Percentiles rank a stretch among this genome's conserved stretches.
phyloP scores from a whole-genome alignment of 768 basidiomycete genomes.

The Collybia nuda region DNA sequence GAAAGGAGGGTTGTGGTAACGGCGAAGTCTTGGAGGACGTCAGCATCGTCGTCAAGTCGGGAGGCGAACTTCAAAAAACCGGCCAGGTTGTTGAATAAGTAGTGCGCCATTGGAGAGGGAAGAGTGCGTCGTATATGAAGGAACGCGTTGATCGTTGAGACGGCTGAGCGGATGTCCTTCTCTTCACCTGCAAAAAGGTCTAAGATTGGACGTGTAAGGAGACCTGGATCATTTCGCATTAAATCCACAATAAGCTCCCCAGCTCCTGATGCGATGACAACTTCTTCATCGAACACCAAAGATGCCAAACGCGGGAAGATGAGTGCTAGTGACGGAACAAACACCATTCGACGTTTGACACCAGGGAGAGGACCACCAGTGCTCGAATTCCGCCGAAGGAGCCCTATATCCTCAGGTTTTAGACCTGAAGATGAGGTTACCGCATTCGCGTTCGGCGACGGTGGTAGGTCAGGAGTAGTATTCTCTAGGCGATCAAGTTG shows the following conservation, averaged over 20 bases:
- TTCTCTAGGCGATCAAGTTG: constrained; percentile 55
- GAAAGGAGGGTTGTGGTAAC: constrained; percentile 58
- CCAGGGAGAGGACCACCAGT: constrained; percentile 42
- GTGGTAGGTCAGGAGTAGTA: constrained; percentile 16
- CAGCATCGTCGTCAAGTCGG: constrained; percentile 38
- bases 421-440: constrained; percentile 15
- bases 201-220: constrained; percentile 63
- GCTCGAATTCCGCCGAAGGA: constrained; percentile 59
- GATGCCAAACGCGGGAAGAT: constrained; percentile 55
- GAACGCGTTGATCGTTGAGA: constrained; percentile 53
- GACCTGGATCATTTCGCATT: constrained; percentile 72
- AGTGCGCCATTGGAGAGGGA: constrained; percentile 65
- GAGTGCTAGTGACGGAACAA: constrained; percentile 58
- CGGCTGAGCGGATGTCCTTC: constrained; percentile 44
- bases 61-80: constrained; percentile 62
- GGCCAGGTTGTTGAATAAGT: constrained; percentile 67
- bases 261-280: constrained; percentile 55
- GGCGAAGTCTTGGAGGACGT: constrained; percentile 53
- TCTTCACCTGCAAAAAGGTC: constrained; percentile 57
- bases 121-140: constrained; percentile 55
- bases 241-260: constrained; percentile 58
- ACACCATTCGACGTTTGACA: constrained; percentile 62
- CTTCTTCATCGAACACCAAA: constrained; percentile 52
- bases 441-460: constrained; percentile 27
- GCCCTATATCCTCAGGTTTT: constrained; percentile 25